Evolutionary conservation across 352 stramenopile genomes (phyloP).

Genomic region (Globisporangium cylindrosporum): DNA sequence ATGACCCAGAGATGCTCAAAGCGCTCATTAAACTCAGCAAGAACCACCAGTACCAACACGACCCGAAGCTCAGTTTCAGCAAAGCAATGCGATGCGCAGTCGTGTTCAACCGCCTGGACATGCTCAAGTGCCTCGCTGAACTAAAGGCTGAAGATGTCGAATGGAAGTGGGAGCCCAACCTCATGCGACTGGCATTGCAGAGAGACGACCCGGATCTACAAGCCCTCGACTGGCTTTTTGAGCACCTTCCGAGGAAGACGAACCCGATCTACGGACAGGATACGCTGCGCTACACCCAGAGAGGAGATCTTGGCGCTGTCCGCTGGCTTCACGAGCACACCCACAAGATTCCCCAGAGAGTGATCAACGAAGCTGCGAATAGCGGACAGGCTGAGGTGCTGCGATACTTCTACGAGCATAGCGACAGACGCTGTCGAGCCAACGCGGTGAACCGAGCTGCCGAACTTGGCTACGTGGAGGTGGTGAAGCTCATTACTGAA

Average conservation of each 20-base stretch:
- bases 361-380: not conserved
- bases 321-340: slow-evolving; percentile 7
- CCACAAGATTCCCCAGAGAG: not conserved
- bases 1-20: slow-evolving; percentile 1
- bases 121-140: not conserved
- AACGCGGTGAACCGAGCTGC: not conserved
- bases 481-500: slow-evolving; percentile 5
- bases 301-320: not conserved
- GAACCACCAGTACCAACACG: not conserved
- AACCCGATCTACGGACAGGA: not conserved
- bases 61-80: not conserved
- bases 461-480: not conserved
- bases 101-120: not conserved
- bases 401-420: slow-evolving; percentile 1
- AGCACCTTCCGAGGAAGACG: not conserved
- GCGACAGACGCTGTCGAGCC: not conserved
- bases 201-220: not conserved
- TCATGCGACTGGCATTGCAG: not conserved
- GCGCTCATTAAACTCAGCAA: not conserved
- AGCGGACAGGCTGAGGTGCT: not conserved
- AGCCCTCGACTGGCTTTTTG: slow-evolving; percentile 6
- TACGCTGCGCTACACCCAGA: not conserved
- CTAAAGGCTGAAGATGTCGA: not conserved
- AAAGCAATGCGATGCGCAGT: slow-evolving; percentile 6
- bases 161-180: slow-evolving; percentile 3